Conservation (phyloP, 2,329 filamentous ascomycete genomes). For the Ophiognomonia clavigignenti-juglandacearum region DNA sequence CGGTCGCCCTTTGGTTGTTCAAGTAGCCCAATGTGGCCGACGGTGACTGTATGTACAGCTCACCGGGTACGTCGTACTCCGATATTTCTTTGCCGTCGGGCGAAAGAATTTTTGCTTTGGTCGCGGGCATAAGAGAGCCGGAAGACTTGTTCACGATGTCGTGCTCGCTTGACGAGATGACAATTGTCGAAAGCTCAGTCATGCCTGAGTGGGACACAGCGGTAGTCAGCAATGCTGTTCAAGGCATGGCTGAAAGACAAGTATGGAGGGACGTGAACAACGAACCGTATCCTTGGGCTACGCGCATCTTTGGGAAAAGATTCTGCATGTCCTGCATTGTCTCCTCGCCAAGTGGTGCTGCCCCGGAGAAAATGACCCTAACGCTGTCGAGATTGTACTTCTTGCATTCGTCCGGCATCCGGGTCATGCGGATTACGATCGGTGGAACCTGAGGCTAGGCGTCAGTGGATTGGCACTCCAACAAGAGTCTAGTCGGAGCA, state of each 20-base stretch:
- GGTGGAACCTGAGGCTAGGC: conserved; percentile 60
- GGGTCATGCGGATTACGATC: conserved; percentile 72
- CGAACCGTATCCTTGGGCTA: conserved; percentile 68
- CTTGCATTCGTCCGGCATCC: conserved; percentile 53
- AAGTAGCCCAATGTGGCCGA: conserved; percentile 78
- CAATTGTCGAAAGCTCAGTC: conserved; percentile 72
- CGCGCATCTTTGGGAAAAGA: conserved; percentile 56
- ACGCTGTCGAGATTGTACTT: conserved; percentile 71
- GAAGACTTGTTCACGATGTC: conserved; percentile 70
- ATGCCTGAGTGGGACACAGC: conserved; percentile 54
- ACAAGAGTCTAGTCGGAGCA: background rate
- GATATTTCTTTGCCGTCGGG: conserved; percentile 67
- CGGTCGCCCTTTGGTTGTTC: conserved; percentile 77
- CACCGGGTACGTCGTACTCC: conserved; percentile 63
- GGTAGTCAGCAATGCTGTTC: background rate
- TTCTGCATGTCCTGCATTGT: conserved; percentile 59
- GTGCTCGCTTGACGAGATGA: conserved; percentile 51
- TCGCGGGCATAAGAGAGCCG: conserved; percentile 63
- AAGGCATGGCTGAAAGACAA: background rate
- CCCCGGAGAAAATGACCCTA: conserved; percentile 63
- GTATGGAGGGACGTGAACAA: background rate
- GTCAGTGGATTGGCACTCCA: background rate
- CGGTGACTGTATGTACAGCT: conserved; percentile 74
- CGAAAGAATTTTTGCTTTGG: conserved; percentile 62
- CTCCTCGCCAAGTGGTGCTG: conserved; percentile 72